Evolutionary conservation across 352 stramenopile species (phyloP).

Genomic region (Blastocystis sp.): DNA sequence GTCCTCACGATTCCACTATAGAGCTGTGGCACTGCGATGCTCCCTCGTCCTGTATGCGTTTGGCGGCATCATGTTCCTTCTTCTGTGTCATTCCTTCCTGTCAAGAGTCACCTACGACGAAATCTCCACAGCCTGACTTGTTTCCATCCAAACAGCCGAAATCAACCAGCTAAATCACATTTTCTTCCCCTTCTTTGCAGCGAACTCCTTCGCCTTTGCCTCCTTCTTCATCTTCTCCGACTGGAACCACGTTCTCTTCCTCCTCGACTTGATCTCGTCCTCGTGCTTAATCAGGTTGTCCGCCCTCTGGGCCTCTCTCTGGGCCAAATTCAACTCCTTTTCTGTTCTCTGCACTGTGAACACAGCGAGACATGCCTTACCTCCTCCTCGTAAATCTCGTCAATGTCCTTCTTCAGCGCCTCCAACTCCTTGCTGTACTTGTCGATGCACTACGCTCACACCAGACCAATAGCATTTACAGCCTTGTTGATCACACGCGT

Average conservation of each 20-base stretch:
- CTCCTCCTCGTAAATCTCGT: slow-evolving; percentile 80
- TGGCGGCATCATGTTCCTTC: neutral
- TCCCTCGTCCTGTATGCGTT: slow-evolving; percentile 19
- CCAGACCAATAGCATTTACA: slow-evolving; percentile 1
- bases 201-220: slow-evolving; percentile 43
- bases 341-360: slow-evolving; percentile 78
- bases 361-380: slow-evolving; percentile 62
- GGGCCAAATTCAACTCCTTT: slow-evolving; percentile 85
- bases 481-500: slow-evolving; percentile 78
- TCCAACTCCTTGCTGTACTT: slow-evolving; percentile 74
- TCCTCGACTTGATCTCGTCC: slow-evolving; percentile 86
- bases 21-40: neutral
- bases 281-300: slow-evolving; percentile 87
- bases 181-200: slow-evolving; percentile 65
- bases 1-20: neutral
- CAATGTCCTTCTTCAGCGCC: slow-evolving; percentile 75
- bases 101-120: neutral
- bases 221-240: slow-evolving; percentile 87
- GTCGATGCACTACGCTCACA: slow-evolving; percentile 66
- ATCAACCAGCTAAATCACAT: slow-evolving; percentile 43
- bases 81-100: slow-evolving; percentile 11
- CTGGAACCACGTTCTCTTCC: slow-evolving; percentile 89
- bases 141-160: slow-evolving; percentile 34
- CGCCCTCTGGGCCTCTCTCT: slow-evolving; percentile 86
- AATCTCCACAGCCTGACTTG: neutral